Evolutionary conservation across 2,329 filamentous ascomycete genomes (phyloP), one percentile per base, ranked within the genome.

Genomic region (Macrophomina tecta): DNA sequence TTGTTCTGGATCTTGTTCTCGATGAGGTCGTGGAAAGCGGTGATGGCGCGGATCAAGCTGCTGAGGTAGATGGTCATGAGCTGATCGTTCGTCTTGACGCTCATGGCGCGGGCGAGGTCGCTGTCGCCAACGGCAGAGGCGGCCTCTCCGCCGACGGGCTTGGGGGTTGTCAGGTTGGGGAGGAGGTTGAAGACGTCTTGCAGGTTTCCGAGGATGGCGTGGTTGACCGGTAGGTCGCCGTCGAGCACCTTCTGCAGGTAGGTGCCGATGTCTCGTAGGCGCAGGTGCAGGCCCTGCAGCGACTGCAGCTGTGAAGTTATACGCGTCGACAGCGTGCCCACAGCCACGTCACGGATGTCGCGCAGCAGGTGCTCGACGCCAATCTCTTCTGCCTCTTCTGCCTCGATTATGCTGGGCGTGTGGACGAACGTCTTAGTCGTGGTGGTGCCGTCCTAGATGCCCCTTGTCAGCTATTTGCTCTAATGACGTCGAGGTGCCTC

Each of bases 1-100:
- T 94, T 88, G 82, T 99, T 99, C 84, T 98, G 94, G 72, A 98
- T 97, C 87, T 99, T 99, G 85, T 99, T 99, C 84, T 99, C 95
- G 72, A 99, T 99, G 72, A 99, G 83, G 78, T 99, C 95, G 80
- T 99, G 95, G 90, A 98, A 99, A 7, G 95, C 95, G 12, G 95
- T 98, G 76, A 99, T 99, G 67, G 95, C 95, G 69, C 95, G 88
- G 81, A 99, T 98, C 83, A 98, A 83, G 83, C 92, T 97, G 82
- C 92, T 97, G 65, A 99, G 86, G 81, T 99, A 99, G 79, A 99
- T 98, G 63, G 94, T 89, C 92, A 99, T 97, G 71, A 99, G 87
- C 83, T 99, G 95, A 79, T 99, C 95, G 77, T 99, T 99, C 68
- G 94, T 98, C 88, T 99, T 99, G 83, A 97, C 89, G 82, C 93